Base-by-base conservation (phyloP, 768 basidiomycete genomes). In the Termitomyces sp. region DNA sequence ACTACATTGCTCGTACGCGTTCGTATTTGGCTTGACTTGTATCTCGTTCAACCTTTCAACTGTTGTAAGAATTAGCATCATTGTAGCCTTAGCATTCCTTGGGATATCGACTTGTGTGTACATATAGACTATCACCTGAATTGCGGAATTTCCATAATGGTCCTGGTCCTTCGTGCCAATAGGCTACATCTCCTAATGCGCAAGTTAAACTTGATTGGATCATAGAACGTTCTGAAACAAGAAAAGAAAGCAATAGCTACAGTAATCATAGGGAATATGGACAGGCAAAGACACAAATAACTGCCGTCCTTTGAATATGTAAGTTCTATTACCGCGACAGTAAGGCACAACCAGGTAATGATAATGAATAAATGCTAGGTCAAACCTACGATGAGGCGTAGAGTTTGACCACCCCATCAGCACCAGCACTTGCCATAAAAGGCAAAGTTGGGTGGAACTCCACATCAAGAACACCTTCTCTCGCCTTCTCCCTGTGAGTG, bases 361-460 rank as follows among this genome's bases (percentile, higher is more conserved):
- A 54, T 43, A 54, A n/a, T 53, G 26, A 41, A 43, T 30, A 57
- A 57, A 57, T 33, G 50, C 10, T 36, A 40, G 50, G 41, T 30
- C 16, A 62, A 63, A 61, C 74, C 79, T 79, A 92, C 75, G 89
- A 93, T 67, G 89, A 90, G 61, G 91, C 89, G 71, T 91, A 97
- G 30, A 98, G 78, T 73, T 93, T 93, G 61, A 98, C 86, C 48
- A 93, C 88, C 30, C 95, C 95, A 74, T 98, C 96, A 13, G 93
- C 93, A n/a, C 96, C 96, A 20, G 92, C 91, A 70, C 92, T 96
- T 16, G 89, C 93, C 82, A 97, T 85, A 68, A 95, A 85, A 32
- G 91, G 89, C 58, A 95, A 72, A 60, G 88, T 82, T 13, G 88
- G 85, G 69, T 93, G 91, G 74, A 91, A 91, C 63, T 89, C 87